Percentiles rank a stretch among this genome's conserved stretches.
These are phyloP conservation scores for Nemania abortiva DNA, from an alignment of 2,329 filamentous ascomycete species.

Conservation along the genomic window DNA sequence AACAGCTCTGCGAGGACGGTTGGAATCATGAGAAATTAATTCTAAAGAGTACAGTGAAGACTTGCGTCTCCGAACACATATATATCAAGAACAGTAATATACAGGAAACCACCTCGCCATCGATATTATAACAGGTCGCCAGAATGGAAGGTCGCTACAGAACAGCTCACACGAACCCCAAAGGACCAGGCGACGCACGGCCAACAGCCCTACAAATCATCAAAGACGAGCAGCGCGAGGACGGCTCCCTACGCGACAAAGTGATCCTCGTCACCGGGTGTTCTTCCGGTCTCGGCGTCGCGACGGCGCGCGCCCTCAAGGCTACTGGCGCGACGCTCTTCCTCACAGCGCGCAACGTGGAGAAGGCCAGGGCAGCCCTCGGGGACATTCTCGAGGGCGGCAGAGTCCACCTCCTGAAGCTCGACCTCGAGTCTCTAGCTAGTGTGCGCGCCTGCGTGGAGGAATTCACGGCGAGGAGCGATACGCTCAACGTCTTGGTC, in stretches of 20 bases:
- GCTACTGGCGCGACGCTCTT: constrained; percentile 59
- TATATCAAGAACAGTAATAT: not conserved
- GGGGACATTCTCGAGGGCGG: constrained; percentile 39
- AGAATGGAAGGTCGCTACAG: constrained; percentile 31
- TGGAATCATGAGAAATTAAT: not conserved
- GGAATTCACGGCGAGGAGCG: constrained; percentile 40
- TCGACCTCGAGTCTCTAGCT: constrained; percentile 45
- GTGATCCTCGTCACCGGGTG: constrained; percentile 35
- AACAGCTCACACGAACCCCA: constrained; percentile 28
- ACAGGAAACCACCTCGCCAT: not conserved
- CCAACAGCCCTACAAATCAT: constrained; percentile 34
- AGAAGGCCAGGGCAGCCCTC: constrained; percentile 51
- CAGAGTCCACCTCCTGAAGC: constrained; percentile 27
- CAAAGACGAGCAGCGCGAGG: constrained; percentile 26
- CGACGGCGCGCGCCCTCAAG: constrained; percentile 30
- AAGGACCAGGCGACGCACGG: constrained; percentile 32
- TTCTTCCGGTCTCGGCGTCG: constrained; percentile 31
- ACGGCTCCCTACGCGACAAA: constrained; percentile 26
- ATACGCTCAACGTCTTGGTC: constrained; percentile 52
- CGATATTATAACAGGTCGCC: not conserved
- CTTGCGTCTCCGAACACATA: not conserved
- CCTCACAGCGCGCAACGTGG: constrained; percentile 57
- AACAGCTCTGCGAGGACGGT: not conserved
- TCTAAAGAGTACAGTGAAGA: not conserved
- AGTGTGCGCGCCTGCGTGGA: constrained; percentile 50